Evolutionary conservation across 768 basidiomycete species (phyloP), one percentile per base, ranked within the genome.

Genomic region (Tephrocybe sp.): DNA sequence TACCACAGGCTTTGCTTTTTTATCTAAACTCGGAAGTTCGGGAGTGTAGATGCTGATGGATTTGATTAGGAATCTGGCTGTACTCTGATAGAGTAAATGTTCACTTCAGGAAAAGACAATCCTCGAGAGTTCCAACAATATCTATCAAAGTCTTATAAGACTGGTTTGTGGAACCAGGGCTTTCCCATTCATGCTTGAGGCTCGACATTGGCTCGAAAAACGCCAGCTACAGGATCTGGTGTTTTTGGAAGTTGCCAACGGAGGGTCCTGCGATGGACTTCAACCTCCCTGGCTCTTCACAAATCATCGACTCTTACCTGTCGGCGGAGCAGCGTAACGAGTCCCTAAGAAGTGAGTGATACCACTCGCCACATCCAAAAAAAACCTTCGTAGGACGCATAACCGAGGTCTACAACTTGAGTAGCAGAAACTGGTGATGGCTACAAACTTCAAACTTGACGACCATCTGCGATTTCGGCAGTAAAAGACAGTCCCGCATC

Each of bases 241-340:
- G 25, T 18, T 26, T 57, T 55, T 9, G 57, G 63, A 9, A 52
- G 53, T n/a, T 53, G 47, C 54, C 60, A 64, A 2, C 63, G 56
- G 13, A 62, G 30, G 49, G 44, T 3, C 63, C 71, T 53, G 24
- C 32, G 2, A n/a, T 28, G 26, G 30, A 31, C 16, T 11, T 9
- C 13, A 34, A 18, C 13, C 21, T 27, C 13, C 12, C 31, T 37
- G 37, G 2, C 16, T 2, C n/a, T n/a, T n/a, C n/a, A n/a, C n/a
- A n/a, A n/a, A n/a, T 16, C 5, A 19, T 18, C 2, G 13, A 15
- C 5, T 6, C 44, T 39, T 5, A 41, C 51, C 51, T 7, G 44
- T 52, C 9, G 72, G 72, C 19, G 70, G 59, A 9, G 68, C 64
- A 25, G 72, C 72, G 47, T 69, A 74, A 16, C 72, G 63, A 43